These are phyloP conservation scores for Colletotrichum sansevieriae DNA, from an alignment of 2,329 filamentous ascomycete genomes.

Conservation along the genomic window DNA sequence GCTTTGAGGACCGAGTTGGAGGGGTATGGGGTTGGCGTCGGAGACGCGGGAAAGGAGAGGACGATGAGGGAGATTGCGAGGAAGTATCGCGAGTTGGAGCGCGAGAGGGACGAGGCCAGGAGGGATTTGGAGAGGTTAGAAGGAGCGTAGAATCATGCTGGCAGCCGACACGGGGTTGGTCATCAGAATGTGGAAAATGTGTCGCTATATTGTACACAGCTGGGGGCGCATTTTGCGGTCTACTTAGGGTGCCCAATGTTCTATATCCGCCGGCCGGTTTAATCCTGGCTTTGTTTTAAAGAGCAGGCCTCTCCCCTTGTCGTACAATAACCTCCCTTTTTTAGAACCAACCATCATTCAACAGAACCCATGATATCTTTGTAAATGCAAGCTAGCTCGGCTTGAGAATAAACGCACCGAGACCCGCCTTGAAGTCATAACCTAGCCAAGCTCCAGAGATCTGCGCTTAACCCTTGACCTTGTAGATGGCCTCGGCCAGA, in stretches of 20 bases:
- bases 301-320: constrained; percentile 31
- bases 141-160: constrained; percentile 25
- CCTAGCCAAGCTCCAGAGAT: background rate
- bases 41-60: constrained; percentile 58
- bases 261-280: constrained; percentile 28
- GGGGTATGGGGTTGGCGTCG: constrained; percentile 62
- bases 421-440: too few species aligned
- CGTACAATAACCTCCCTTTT: constrained; percentile 30
- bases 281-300: constrained; percentile 15
- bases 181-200: background rate
- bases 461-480: constrained; percentile 75
- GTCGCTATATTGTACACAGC: constrained; percentile 40
- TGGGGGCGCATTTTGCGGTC: constrained; percentile 29
- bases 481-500: constrained; percentile 86
- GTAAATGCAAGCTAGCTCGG: constrained; percentile 7
- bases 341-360: constrained; percentile 18
- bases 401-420: too few species aligned
- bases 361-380: constrained; percentile 27
- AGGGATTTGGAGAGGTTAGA: constrained; percentile 59
- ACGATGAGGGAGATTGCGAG: constrained; percentile 67
- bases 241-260: constrained; percentile 31
- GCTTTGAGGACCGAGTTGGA: constrained; percentile 58
- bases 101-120: constrained; percentile 63
- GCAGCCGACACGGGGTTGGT: background rate
- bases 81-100: constrained; percentile 63